Evolutionary conservation across 2,329 filamentous ascomycete species (phyloP).

Genomic region (Oidium heveae): DNA sequence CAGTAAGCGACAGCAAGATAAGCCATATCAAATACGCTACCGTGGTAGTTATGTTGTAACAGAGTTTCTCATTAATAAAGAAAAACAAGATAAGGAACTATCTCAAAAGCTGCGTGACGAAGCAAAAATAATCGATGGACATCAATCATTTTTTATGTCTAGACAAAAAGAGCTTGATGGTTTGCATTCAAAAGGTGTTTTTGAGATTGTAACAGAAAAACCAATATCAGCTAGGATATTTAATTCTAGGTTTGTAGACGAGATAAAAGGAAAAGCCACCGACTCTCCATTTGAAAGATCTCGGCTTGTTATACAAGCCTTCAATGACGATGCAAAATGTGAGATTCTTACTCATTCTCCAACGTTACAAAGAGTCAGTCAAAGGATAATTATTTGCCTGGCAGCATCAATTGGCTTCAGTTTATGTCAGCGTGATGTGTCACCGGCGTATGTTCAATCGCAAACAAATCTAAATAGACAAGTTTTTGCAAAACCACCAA

Average conservation of each 20-base stretch:
- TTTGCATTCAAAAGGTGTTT: not conserved
- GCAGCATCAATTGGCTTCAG: not conserved
- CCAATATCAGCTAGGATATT: not conserved
- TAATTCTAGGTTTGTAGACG: not conserved
- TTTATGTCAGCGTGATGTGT: constrained; percentile 1
- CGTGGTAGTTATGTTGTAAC: not conserved
- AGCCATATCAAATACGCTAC: too few relatives aligned
- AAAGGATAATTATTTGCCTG: constrained; percentile 1
- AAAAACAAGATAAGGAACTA: not conserved
- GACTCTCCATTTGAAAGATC: not conserved
- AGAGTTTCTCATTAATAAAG: not conserved
- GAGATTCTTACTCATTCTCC: not conserved
- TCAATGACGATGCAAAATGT: not conserved
- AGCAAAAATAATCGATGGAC: not conserved
- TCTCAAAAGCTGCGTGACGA: not conserved
- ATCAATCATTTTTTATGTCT: not conserved
- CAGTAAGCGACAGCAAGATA: too few relatives aligned
- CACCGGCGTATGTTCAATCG: not conserved
- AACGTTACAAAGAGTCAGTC: not conserved
- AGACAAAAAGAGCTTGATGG: not conserved
- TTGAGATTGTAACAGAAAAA: not conserved
- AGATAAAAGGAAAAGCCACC: not conserved
- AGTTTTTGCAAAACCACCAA: not conserved
- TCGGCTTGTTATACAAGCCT: not conserved
- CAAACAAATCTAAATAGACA: not conserved